Base-by-base conservation (phyloP, 768 basidiomycete species). In the Agrocybe praecox region DNA sequence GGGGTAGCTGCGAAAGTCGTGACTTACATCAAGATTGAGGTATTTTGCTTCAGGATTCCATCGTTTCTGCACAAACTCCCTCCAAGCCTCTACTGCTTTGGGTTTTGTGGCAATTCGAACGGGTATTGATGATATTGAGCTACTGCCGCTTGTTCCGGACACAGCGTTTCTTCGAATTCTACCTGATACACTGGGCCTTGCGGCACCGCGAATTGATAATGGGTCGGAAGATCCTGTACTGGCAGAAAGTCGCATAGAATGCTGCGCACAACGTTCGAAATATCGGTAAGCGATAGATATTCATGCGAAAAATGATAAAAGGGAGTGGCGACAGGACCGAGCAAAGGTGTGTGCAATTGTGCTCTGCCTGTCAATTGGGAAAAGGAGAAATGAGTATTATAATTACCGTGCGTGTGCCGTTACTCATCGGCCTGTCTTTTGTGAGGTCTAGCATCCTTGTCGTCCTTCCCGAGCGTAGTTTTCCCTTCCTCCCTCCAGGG, bases 21-120 rank as follows among this genome's bases (percentile, higher is more conserved):
- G 22, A 74, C 90, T 72, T 69, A 92, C 93, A 78, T 92, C 90
- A 52, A 95, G 84, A 68, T 95, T 91, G 40, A 95, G 77, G 68
- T 87, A 92, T 62, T 80, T 83, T 2, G 74, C 67, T 48, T 90
- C 84, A 1, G 85, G 68, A 70, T 91, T 86, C 80, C 85, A 95
- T 49, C 93, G 81, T 57, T 77, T 84, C 59, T 84, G 72, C 36
- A 95, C 87, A 63, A 94, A 81, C 63, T 89, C 82, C 65, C 81
- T 80, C 90, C 91, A 92, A n/a, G 83, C 70, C 55, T 90, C 87
- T 23, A 94, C 72, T 23, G 70, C 75, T 72, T 72, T 77, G 33
- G 65, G 62, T 55, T 62, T 65, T 10, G 61, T 48, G 43, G 36
- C 12, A 4, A 62, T 50, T 21, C 62, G 66, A 40, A 68, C 57